These are phyloP conservation scores for Acer saccharum DNA, from an alignment of 345 rosid genomes.

Conservation along the genomic window DNA sequence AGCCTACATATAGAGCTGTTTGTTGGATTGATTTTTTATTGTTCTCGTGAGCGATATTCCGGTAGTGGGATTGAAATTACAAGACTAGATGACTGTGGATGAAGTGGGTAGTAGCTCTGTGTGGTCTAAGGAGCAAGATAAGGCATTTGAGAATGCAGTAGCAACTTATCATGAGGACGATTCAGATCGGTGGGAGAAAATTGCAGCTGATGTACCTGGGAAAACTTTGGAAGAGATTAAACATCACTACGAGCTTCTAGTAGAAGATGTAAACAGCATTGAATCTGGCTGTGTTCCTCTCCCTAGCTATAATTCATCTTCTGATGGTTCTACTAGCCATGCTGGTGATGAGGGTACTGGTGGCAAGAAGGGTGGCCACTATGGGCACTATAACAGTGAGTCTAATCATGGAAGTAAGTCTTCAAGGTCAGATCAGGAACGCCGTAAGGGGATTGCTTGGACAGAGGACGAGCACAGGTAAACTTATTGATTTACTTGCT, in stretches of 20 bases:
- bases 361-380: constrained; percentile 65
- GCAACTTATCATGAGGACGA: constrained; percentile 66
- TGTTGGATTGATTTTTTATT: constrained; percentile 20
- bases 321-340: constrained; percentile 58
- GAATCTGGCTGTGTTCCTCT: constrained; percentile 91
- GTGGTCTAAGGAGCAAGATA: constrained; percentile 91
- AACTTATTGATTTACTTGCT: constrained; percentile 28
- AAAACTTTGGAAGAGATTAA: constrained; percentile 80
- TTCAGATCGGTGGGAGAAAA: constrained; percentile 73
- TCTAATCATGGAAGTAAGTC: constrained; percentile 73
- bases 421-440: constrained; percentile 93
- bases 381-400: constrained; percentile 52
- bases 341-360: constrained; percentile 74
- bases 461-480: constrained; percentile 97
- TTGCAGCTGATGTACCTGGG: constrained; percentile 77
- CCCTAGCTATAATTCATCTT: constrained; percentile 64
- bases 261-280: constrained; percentile 72
- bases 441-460: constrained; percentile 98
- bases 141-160: constrained; percentile 88
- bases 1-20: constrained; percentile 21
- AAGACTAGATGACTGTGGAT: constrained; percentile 59
- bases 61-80: constrained; percentile 21
- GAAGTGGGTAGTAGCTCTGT: constrained; percentile 59
- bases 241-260: constrained; percentile 77
- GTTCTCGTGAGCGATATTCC: constrained; percentile 21